Base-by-base conservation (phyloP, 2,329 filamentous ascomycete genomes). In the Scolecobasidium constrictum region DNA sequence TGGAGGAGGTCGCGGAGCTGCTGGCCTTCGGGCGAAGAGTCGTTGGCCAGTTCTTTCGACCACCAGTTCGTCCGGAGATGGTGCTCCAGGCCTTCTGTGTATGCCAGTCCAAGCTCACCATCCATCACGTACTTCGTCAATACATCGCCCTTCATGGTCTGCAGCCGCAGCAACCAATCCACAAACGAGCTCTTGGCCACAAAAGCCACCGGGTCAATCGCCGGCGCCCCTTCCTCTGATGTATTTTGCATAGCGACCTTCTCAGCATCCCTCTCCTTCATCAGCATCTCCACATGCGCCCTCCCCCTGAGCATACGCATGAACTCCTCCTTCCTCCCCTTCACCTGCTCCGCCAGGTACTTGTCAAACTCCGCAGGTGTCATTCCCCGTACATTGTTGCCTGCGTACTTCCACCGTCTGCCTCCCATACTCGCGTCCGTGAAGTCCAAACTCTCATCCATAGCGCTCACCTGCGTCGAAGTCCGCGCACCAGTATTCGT, bases 321-420 rank as follows among this genome's bases (percentile, higher is more conserved):
- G 17, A 42, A 42, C 5, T 36, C 40, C 6, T 22, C 19, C 33
- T 17, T 21, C 12, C 9, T 20, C 11, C 31, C 13, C 20, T 22
- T 20, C 5, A 42, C 16, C 16, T 34, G 15, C 22, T 42, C 36
- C 40, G 31, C 41, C 19, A 78, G 45, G 48, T 71, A 79, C 2
- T 53, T 51, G 36, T 67, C 56, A 52, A 80, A 79, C 47, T 77
- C 70, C 17, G 67, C 62, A 44, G 73, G 65, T 22, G 67, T 67
- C 63, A 76, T 69, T 12, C 69, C 69, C 12, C 69, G 67, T 21
- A 79, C 56, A 66, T 69, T 77, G n/a, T 75, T 75, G 1, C 75
- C 75, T 22, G 67, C 62, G 50, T 71, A 72, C 53, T 75, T 73
- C 67, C 73, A 78, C 53, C 73, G 63, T 35, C 33, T 44, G 9